phyloP scores from a whole-genome alignment of 1,284 basidiomycete species.

The Ceratobasidium sp. region DNA sequence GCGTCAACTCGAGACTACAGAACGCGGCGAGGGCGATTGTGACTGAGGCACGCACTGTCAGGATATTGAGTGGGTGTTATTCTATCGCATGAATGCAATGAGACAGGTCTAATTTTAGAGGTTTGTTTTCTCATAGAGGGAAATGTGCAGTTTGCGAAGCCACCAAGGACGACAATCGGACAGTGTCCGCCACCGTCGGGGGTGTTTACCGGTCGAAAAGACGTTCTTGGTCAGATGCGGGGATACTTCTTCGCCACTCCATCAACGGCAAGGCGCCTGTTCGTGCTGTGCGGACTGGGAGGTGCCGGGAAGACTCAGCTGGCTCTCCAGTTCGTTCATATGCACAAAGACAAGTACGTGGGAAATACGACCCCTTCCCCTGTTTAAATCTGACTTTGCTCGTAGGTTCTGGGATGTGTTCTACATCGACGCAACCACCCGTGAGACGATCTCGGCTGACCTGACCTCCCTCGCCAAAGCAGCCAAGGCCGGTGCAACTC shows the following conservation, averaged over 20 bases:
- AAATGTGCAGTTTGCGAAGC: too few relatives aligned
- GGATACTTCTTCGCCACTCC: not conserved
- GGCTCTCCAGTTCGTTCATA: slow-evolving; percentile 6
- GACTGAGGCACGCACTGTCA: too few relatives aligned
- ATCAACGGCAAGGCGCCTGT: not conserved
- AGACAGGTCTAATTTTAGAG: too few relatives aligned
- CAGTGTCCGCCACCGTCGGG: slow-evolving; percentile 9
- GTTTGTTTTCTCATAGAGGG: too few relatives aligned
- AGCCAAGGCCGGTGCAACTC: not conserved
- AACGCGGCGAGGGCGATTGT: too few relatives aligned
- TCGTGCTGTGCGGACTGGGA: slow-evolving; percentile 21
- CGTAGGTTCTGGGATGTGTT: slow-evolving; percentile 16
- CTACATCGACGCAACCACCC: slow-evolving; percentile 19
- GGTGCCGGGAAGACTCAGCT: slow-evolving; percentile 15
- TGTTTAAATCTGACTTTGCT: not conserved
- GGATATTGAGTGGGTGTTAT: too few relatives aligned
- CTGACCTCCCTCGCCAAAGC: not conserved
- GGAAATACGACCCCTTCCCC: not conserved
- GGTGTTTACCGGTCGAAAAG: slow-evolving; percentile 13
- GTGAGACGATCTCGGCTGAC: not conserved
- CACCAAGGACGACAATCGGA: too few relatives aligned
- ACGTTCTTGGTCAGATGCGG: not conserved
- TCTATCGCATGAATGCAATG: too few relatives aligned
- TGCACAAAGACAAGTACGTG: not conserved
- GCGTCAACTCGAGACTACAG: too few relatives aligned